These are phyloP conservation scores for Globisporangium radiosum DNA, from an alignment of 352 stramenopile genomes.

Conservation along the genomic window DNA sequence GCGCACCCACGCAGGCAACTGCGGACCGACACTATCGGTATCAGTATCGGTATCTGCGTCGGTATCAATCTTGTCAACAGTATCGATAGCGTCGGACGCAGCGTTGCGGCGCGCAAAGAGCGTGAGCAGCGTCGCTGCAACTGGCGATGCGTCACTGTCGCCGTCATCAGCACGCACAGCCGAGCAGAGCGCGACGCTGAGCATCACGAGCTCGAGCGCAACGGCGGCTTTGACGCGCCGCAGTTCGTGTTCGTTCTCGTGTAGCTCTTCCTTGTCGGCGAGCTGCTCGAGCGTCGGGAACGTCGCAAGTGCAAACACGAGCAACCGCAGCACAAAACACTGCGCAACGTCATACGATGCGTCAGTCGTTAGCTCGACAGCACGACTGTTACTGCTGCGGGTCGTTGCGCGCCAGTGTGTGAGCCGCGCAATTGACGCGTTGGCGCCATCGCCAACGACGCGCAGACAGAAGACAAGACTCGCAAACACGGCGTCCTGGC, in stretches of 20 bases:
- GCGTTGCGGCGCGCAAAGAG: constrained; percentile 5
- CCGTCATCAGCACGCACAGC: constrained; percentile 14
- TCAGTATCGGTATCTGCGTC: not conserved
- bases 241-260: constrained; percentile 62
- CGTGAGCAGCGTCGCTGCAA: constrained; percentile 10
- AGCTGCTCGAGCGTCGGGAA: constrained; percentile 42
- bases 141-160: constrained; percentile 6
- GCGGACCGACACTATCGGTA: not conserved
- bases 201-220: constrained; percentile 38
- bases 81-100: not conserved
- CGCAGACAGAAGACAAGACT: constrained; percentile 51
- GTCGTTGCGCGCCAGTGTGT: not conserved
- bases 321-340: constrained; percentile 44
- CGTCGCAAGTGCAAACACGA: constrained; percentile 58
- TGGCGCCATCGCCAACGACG: constrained; percentile 33
- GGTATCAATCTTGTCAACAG: too few relatives aligned
- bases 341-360: constrained; percentile 29
- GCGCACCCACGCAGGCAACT: constrained; percentile 42
- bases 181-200: constrained; percentile 49
- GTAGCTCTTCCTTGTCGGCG: constrained; percentile 56
- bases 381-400: not conserved
- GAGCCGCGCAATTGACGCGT: constrained; percentile 29
- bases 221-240: constrained; percentile 34
- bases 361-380: not conserved
- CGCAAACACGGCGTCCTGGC: constrained; percentile 46